Evolutionary conservation across 805 yeast species (phyloP).

Genomic region (Candida stauntonica): DNA sequence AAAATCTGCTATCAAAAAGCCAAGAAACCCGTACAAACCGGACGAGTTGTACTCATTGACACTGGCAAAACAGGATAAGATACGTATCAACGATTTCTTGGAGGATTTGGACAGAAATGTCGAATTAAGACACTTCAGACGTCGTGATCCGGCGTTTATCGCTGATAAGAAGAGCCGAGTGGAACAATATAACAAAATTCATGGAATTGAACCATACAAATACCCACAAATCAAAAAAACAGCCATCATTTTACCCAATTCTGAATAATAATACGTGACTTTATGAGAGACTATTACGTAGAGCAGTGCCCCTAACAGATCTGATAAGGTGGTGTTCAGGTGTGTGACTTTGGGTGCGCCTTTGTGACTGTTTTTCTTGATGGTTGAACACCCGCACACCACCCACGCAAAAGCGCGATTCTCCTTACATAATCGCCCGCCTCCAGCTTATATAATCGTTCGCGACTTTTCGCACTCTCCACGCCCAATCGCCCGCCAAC

Average conservation of each 20-base stretch:
- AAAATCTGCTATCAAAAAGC: neutral
- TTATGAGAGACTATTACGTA: too few species aligned
- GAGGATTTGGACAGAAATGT: neutral
- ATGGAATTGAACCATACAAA: neutral
- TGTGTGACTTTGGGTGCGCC: too few species aligned
- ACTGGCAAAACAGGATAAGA: neutral
- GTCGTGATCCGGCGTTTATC: neutral
- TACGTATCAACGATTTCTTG: neutral
- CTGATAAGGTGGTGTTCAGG: too few species aligned
- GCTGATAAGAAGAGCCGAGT: neutral
- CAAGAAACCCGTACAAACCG: neutral
- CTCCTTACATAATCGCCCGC: neutral
- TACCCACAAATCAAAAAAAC: neutral
- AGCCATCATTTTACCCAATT: neutral
- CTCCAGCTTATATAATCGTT: constrained; percentile 3
- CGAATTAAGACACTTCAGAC: neutral
- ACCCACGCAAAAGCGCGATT: neutral
- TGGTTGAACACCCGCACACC: too few species aligned
- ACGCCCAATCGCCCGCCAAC: too few species aligned
- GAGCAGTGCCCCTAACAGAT: too few species aligned
- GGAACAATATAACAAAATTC: neutral
- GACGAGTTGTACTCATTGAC: neutral
- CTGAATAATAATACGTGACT: too few species aligned
- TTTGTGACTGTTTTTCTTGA: too few species aligned
- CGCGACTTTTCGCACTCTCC: constrained; percentile 3